Evolutionary conservation across 352 stramenopile genomes (phyloP).

Genomic region (Pythium diclinum): DNA sequence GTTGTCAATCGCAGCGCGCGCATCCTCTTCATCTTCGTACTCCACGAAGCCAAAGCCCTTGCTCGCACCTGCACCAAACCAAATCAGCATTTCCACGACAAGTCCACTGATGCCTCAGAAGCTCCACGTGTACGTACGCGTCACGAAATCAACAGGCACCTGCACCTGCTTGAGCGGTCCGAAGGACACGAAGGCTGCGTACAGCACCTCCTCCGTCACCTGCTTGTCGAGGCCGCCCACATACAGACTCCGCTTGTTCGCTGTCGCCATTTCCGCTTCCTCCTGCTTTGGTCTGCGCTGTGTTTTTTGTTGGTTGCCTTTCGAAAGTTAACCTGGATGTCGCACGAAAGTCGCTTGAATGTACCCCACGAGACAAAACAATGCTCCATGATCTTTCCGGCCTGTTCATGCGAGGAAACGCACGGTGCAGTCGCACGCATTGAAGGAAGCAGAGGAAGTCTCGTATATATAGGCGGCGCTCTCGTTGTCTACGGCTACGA

Average conservation of each 20-base stretch:
- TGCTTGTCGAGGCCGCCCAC: conserved; percentile 88
- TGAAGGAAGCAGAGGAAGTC: background rate
- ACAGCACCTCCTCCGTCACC: conserved; percentile 86
- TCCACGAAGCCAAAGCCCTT: conserved; percentile 95
- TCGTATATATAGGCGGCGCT: conserved; percentile 4
- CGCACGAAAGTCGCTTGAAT: conserved; percentile 18
- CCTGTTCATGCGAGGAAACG: conserved; percentile 22
- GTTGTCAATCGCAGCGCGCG: conserved; percentile 92
- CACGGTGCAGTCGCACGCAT: conserved; percentile 7
- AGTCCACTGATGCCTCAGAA: background rate
- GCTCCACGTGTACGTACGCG: conserved; percentile 42
- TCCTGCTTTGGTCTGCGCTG: background rate
- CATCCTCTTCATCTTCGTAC: conserved; percentile 88
- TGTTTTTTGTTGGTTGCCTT: conserved; percentile 5
- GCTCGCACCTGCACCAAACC: conserved; percentile 45
- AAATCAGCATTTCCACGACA: background rate
- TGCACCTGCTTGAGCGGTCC: conserved; percentile 78
- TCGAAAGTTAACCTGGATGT: conserved; percentile 19
- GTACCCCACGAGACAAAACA: conserved; percentile 26
- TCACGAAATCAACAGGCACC: conserved; percentile 67
- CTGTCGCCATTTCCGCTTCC: conserved; percentile 20
- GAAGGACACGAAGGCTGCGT: conserved; percentile 83
- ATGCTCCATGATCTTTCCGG: background rate
- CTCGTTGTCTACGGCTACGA: conserved; percentile 5
- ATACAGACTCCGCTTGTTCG: conserved; percentile 81